A percentile compares a stretch with the other conserved stretches of the same genome.
These are phyloP conservation scores for Baorangia bicolor DNA, from an alignment of 768 basidiomycete species.

Conservation along the genomic window DNA sequence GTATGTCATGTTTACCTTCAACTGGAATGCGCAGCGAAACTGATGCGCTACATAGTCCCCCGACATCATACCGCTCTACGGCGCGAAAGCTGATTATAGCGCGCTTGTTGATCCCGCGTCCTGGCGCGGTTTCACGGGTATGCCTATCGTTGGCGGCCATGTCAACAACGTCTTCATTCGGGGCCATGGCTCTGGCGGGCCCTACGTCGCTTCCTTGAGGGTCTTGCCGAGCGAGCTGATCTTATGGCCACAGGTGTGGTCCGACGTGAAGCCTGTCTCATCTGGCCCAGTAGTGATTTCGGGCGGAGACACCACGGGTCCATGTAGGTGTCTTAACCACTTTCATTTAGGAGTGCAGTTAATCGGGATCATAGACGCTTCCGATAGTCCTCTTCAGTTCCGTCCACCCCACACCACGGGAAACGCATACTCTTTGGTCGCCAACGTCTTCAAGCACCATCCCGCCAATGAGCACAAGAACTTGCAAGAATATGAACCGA, in stretches of 20 bases:
- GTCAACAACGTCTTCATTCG: slow-evolving; percentile 7
- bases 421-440: slow-evolving; percentile 7
- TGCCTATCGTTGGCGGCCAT: slow-evolving; percentile 6
- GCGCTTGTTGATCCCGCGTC: not conserved
- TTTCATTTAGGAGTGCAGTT: not conserved
- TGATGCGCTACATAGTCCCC: not conserved
- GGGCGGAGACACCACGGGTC: not conserved
- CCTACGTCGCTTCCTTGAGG: not conserved
- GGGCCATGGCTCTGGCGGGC: not conserved
- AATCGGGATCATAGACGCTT: not conserved
- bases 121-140: slow-evolving; percentile 3
- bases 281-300: not conserved
- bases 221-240: slow-evolving; percentile 5
- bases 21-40: not conserved
- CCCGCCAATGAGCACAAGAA: not conserved
- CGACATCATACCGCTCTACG: slow-evolving; percentile 6
- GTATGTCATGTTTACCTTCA: not conserved
- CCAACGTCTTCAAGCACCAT: slow-evolving; percentile 1
- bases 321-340: not conserved
- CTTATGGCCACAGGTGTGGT: slow-evolving; percentile 7
- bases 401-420: slow-evolving; percentile 6
- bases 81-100: not conserved
- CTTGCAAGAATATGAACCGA: not conserved
- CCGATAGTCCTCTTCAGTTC: not conserved
- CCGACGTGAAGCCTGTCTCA: not conserved